phyloP scores from a whole-genome alignment of 106 monocot genomes.

The Dioscorea dumetorum region DNA sequence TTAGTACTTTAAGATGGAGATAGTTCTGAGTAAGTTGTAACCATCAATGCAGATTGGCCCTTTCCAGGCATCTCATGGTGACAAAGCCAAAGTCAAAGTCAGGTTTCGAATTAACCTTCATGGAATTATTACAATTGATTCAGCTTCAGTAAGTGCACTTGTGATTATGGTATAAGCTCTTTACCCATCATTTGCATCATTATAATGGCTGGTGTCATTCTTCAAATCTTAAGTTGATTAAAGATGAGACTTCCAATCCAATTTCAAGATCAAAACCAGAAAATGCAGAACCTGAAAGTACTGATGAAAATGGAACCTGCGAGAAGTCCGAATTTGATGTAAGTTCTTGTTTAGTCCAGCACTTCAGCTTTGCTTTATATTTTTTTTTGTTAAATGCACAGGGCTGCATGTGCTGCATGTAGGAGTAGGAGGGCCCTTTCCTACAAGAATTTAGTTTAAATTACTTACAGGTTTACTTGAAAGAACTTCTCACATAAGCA shows the following conservation, averaged over 20 bases:
- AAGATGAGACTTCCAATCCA: constrained; percentile 33
- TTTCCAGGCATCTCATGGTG: constrained; percentile 39
- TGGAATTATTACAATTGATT: constrained; percentile 65
- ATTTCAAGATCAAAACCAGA: constrained; percentile 22
- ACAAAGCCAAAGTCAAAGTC: constrained; percentile 56
- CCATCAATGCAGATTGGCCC: constrained; percentile 52
- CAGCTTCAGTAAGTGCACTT: constrained; percentile 43
- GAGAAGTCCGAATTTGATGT: constrained; percentile 14
- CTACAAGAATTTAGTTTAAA: too few relatives aligned
- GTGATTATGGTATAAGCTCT: background rate
- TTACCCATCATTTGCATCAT: background rate
- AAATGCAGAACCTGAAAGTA: constrained; percentile 17
- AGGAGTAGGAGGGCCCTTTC: too few relatives aligned
- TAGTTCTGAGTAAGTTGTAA: background rate
- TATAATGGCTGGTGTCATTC: constrained; percentile 13
- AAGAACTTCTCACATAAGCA: too few relatives aligned
- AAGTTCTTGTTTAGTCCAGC: background rate
- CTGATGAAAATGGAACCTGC: constrained; percentile 20
- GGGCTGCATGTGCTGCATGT: too few relatives aligned
- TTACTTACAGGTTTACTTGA: too few relatives aligned
- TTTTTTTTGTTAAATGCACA: too few relatives aligned
- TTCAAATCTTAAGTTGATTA: constrained; percentile 57
- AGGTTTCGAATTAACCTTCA: constrained; percentile 67
- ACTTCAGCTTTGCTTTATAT: too few relatives aligned
- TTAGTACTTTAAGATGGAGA: background rate